Base-by-base conservation (phyloP, 176 grass and related monocot genomes). In the Bothriochloa decipiens region DNA sequence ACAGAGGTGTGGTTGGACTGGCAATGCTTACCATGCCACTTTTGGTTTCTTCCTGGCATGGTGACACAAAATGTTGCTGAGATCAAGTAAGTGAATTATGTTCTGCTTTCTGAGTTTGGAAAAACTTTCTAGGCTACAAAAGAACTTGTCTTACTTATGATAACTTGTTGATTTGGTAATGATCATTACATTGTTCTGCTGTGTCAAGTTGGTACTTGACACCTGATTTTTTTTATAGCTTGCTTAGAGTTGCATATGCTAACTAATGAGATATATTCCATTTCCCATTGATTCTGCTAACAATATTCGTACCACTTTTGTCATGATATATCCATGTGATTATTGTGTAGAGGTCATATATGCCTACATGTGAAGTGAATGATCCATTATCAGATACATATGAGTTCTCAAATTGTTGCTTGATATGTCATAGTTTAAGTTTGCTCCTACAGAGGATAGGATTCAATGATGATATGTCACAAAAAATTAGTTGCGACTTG, bases 41-140 rank as follows among this genome's bases (percentile, higher is more conserved):
- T 77, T 33, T 32, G 17, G 77, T 77, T 76, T 77, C 52, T 60
- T 71, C 75, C 50, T 64, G 69, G 74, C 29, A 43, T 39, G 68
- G 71, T 87, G 62, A 52, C 4, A 11, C 46, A 18, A 87, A 33
- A 84, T 69, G 69, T 65, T 46, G 1, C 52, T 64, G 22, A 80
- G 50, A 70, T 15, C 26, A 84, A 80, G 89, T 84, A 84, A 84
- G 89, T 91, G 62, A 83, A 84, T 36, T 52, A 35, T 64, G 1
- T 26, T 86, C 29, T 78, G 46, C 60, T 87, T 83, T 78, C 22
- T 74, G 9, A 82, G 49, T 88, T 23, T 1, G 17, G 25, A 66
- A 65, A 63, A 64, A 41, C 45, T 64, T 26, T 11, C 8, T 65
- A 74, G 5, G 28, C 35, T 74, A 28, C 27, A 22, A 61, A 73